Evolutionary conservation across 805 yeast genomes (phyloP).

Genomic region (Saturnispora saitoi): DNA sequence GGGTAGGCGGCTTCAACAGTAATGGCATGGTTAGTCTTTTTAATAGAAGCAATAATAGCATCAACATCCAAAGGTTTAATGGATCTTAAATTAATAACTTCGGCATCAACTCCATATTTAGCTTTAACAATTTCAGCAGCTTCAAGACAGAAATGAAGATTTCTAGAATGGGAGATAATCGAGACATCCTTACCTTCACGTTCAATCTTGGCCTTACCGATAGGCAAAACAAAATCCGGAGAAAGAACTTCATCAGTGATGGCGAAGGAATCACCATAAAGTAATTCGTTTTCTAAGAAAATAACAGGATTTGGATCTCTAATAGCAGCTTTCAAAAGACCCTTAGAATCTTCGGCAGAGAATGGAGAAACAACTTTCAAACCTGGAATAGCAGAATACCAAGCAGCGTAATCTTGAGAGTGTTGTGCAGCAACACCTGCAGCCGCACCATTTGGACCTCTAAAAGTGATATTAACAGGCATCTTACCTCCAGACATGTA

Average conservation of each 20-base stretch:
- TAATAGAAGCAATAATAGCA: conserved; percentile 76
- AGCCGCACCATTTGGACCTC: conserved; percentile 99
- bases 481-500: conserved; percentile 99
- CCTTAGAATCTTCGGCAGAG: conserved; percentile 93
- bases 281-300: conserved; percentile 89
- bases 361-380: conserved; percentile 93
- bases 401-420: conserved; percentile 93
- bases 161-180: conserved; percentile 85
- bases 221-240: conserved; percentile 84
- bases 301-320: conserved; percentile 98
- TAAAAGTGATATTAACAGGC: conserved; percentile 92
- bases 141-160: conserved; percentile 74
- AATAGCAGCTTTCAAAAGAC: conserved; percentile 90
- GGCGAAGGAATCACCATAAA: conserved; percentile 87
- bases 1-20: conserved; percentile 98
- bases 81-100: conserved; percentile 91
- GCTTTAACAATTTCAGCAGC: conserved; percentile 84
- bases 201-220: conserved; percentile 94
- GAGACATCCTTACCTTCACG: conserved; percentile 86
- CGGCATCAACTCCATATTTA: conserved; percentile 82
- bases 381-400: conserved; percentile 99
- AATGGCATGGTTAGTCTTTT: conserved; percentile 93
- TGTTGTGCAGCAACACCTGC: conserved; percentile 99
- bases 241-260: conserved; percentile 83
- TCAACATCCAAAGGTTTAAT: conserved; percentile 94